phyloP scores from a whole-genome alignment of 1,139 yeast genomes.

The Protomyces arabidopsidicola region DNA sequence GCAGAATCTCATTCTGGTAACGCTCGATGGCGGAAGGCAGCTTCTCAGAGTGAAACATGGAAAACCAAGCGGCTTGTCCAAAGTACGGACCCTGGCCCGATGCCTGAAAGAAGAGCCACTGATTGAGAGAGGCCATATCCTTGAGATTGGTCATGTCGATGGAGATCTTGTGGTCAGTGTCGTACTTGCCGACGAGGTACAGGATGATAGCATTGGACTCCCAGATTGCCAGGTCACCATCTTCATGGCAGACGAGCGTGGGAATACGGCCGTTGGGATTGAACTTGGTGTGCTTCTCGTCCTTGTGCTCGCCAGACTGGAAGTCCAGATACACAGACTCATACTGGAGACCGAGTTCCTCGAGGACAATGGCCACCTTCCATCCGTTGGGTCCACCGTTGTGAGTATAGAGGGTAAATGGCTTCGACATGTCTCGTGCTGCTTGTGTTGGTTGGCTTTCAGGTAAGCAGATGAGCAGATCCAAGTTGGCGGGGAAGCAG shows the following conservation, averaged over 20 bases:
- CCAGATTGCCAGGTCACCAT: slow-evolving; percentile 28
- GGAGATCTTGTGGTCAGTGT: slow-evolving; percentile 64
- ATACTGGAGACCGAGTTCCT: slow-evolving; percentile 71
- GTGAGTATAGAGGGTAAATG: slow-evolving; percentile 25
- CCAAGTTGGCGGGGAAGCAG: not conserved
- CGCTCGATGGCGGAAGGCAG: slow-evolving; percentile 87
- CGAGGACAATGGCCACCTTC: slow-evolving; percentile 83
- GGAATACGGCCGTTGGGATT: slow-evolving; percentile 30
- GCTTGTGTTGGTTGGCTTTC: not conserved
- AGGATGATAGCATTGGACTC: slow-evolving; percentile 29
- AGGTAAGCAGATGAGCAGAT: too few relatives aligned
- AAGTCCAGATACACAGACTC: slow-evolving; percentile 82
- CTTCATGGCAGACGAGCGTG: slow-evolving; percentile 23
- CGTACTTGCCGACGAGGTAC: slow-evolving; percentile 60
- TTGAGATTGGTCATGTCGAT: slow-evolving; percentile 64
- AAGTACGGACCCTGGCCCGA: slow-evolving; percentile 72
- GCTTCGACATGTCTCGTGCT: slow-evolving; percentile 9
- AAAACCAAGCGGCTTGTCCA: slow-evolving; percentile 92
- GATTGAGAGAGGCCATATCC: slow-evolving; percentile 74
- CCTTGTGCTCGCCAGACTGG: slow-evolving; percentile 30
- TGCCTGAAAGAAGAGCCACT: slow-evolving; percentile 58
- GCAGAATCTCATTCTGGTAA: slow-evolving; percentile 85
- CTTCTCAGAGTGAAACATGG: slow-evolving; percentile 81
- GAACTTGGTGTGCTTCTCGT: slow-evolving; percentile 17
- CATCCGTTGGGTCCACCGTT: slow-evolving; percentile 50